A percentile compares a stretch with the other conserved stretches of the same genome.
Conservation (phyloP, 2,329 filamentous ascomycete genomes). For the Apiospora kogelbergensis region DNA sequence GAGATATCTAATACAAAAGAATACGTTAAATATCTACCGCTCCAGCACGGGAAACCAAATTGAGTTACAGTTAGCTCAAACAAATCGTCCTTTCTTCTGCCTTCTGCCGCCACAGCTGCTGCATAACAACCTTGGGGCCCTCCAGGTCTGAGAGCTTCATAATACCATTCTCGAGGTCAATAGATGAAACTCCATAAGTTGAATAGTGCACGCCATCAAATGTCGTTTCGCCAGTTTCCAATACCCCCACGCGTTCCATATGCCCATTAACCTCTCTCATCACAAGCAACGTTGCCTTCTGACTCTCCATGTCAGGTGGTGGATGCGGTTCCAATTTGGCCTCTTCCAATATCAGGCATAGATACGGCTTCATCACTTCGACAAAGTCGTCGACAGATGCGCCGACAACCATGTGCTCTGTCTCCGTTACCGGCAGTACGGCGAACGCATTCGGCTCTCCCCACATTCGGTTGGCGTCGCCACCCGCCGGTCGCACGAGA, state of each 20-base stretch:
- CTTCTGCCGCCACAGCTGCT: not conserved
- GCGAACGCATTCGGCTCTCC: not conserved
- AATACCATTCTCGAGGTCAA: not conserved
- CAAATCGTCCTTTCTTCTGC: not conserved
- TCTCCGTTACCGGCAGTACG: not conserved
- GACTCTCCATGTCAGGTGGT: no score
- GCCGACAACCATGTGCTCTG: not conserved
- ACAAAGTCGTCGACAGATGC: not conserved
- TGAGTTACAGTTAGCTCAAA: not conserved
- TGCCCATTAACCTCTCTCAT: not conserved
- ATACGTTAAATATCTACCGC: not conserved
- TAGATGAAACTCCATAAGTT: not conserved
- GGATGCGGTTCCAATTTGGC: not conserved
- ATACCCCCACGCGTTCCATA: not conserved
- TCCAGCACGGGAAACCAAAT: not conserved
- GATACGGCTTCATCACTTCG: not conserved
- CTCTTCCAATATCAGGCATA: not conserved
- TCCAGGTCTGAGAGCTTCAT: not conserved
- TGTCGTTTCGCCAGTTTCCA: not conserved
- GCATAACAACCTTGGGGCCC: not conserved
- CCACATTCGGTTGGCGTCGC: no score
- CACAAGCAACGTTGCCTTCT: not conserved
- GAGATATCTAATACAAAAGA: not conserved
- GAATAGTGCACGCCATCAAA: no score
- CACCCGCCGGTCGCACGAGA: not conserved